Evolutionary conservation across 345 rosid species (phyloP).

Genomic region (Populus euphratica): DNA sequence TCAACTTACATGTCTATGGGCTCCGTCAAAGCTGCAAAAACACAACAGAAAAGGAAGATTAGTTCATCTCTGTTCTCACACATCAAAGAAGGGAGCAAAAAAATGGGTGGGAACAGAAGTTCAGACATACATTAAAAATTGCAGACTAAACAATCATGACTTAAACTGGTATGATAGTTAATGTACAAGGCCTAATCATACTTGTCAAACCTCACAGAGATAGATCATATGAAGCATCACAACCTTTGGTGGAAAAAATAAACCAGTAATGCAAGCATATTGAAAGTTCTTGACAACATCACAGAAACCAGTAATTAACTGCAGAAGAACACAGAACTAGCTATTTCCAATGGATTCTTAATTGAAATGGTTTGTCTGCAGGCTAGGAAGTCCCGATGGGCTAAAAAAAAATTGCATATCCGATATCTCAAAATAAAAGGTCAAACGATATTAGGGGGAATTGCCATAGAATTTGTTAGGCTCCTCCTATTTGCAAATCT

Average conservation of each 20-base stretch:
- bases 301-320: neutral
- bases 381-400: neutral
- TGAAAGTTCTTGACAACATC: neutral
- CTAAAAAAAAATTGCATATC: too few relatives aligned
- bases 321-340: neutral
- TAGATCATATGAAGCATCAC: neutral
- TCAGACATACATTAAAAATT: neutral
- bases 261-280: neutral
- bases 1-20: constrained; percentile 86
- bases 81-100: neutral
- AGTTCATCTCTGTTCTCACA: neutral
- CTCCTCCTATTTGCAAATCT: too few relatives aligned
- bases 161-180: neutral
- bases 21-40: constrained; percentile 75
- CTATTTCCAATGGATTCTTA: neutral
- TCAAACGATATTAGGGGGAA: too few relatives aligned
- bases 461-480: too few relatives aligned
- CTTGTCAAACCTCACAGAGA: neutral
- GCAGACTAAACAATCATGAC: neutral
- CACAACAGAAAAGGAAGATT: constrained; percentile 1
- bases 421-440: too few relatives aligned
- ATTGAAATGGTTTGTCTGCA: neutral
- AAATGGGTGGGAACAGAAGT: neutral
- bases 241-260: neutral
- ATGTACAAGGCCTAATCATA: neutral